Evolutionary conservation across 179 eudicot genomes (phyloP), one percentile per base, ranked within the genome.

Genomic region (Beta macrorhiza): DNA sequence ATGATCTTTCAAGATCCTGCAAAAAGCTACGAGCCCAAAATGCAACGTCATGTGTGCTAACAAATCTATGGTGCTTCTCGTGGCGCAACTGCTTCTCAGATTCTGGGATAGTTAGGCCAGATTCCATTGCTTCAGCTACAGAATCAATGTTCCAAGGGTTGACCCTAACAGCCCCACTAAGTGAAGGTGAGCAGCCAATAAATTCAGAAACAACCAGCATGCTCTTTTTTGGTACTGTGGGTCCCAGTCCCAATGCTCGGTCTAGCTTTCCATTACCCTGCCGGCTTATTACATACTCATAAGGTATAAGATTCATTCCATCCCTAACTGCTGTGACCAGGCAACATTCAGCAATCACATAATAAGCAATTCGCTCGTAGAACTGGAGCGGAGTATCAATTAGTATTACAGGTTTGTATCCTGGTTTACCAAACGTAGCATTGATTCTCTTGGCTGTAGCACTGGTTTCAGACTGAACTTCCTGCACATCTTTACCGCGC

Each of bases 121-220:
- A 86, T 81, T 89, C 87, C 97, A 95, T 95, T 71, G 98, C 97
- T 81, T 90, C 98, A 4, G 93, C 87, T 37, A 93, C 97, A 42
- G 92, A 84, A 51, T 95, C 97, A 62, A 90, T 85, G 78, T 95
- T 95, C 98, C 98, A 95, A 4, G 98, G 98, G 74, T 95, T 95
- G 37, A 95, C 98, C 53, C 97, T 88, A 61, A 93, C 90, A 0
- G 98, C 97, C 47, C 98, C 98, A 57, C 98, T 95, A 20, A 95
- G 93, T 57, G 98, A 95, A 25, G 98, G 98, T 5, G 97, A 95
- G 86, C 98, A 94, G 59, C 98, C 98, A 16, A 94, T 87, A 74
- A 94, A 94, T 82, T 94, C 98, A 29, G 97, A 94, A 58, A 95
- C 97, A 72, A 95, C 98, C 67, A 95, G 71, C 98, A 95, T 95